These are phyloP conservation scores for Kazachstania kunashirensis DNA, from an alignment of 805 yeast species.

Conservation along the genomic window DNA sequence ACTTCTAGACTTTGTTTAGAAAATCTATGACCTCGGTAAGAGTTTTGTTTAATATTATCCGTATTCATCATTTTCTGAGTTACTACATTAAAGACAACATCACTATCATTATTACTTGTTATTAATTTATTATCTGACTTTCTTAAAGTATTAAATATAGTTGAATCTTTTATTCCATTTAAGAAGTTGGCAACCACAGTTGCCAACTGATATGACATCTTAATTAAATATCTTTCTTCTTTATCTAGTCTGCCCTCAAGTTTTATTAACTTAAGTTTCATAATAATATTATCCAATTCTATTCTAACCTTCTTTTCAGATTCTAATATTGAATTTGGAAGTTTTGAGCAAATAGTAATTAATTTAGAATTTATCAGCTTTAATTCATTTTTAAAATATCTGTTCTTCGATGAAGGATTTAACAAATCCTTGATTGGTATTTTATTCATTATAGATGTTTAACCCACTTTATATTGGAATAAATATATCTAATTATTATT, in stretches of 20 bases:
- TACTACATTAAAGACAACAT: slow-evolving; percentile 9
- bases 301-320: background rate
- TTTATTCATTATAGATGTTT: slow-evolving; percentile 9
- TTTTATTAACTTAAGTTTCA: slow-evolving; percentile 2
- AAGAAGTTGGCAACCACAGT: slow-evolving; percentile 6
- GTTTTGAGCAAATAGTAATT: slow-evolving; percentile 7
- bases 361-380: slow-evolving; percentile 8
- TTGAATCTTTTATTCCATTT: background rate
- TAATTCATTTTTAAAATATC: slow-evolving; percentile 5
- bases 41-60: slow-evolving; percentile 4
- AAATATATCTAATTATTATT: too few relatives aligned
- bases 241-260: slow-evolving; percentile 1
- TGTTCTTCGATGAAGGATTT: slow-evolving; percentile 10
- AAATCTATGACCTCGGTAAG: slow-evolving; percentile 17
- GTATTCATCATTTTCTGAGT: slow-evolving; percentile 13
- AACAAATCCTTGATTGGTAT: slow-evolving; percentile 14
- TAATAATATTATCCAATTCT: slow-evolving; percentile 6
- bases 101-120: background rate
- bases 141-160: background rate
- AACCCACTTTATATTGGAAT: too few relatives aligned
- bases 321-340: slow-evolving; percentile 2
- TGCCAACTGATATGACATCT: slow-evolving; percentile 10
- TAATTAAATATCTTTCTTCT: slow-evolving; percentile 6
- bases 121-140: background rate
- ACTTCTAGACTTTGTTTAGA: slow-evolving; percentile 9